Percentiles rank a stretch among this genome's conserved stretches.
Evolutionary conservation across 352 stramenopile species (phyloP).

Genomic region (Salisapilia sapeloensis): DNA sequence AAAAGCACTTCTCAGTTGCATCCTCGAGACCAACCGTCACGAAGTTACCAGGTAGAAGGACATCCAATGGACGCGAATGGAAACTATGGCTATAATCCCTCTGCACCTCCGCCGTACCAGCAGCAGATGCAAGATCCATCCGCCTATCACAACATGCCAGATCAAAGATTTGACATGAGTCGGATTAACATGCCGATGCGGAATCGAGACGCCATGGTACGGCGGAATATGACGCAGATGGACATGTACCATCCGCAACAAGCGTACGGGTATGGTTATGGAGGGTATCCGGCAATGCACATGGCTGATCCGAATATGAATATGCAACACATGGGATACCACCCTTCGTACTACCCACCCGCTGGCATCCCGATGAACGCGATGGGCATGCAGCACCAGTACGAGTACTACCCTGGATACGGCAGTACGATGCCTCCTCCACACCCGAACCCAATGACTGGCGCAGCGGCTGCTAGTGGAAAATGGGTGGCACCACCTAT

Average conservation of each 20-base stretch:
- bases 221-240: slow-evolving; percentile 9
- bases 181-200: slow-evolving; percentile 50
- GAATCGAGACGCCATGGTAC: slow-evolving; percentile 31
- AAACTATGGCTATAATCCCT: too few relatives aligned
- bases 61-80: too few relatives aligned
- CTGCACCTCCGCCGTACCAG: too few relatives aligned
- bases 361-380: slow-evolving; percentile 5
- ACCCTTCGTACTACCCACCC: slow-evolving; percentile 29
- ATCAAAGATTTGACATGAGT: too few relatives aligned
- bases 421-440: slow-evolving; percentile 26
- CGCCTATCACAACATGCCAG: too few relatives aligned
- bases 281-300: slow-evolving; percentile 1
- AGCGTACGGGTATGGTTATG: slow-evolving; percentile 1
- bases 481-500: slow-evolving; percentile 62
- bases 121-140: too few relatives aligned
- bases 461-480: slow-evolving; percentile 19
- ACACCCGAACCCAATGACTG: too few relatives aligned
- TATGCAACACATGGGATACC: slow-evolving; percentile 10
- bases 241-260: slow-evolving; percentile 6
- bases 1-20: too few relatives aligned
- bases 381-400: slow-evolving; percentile 12
- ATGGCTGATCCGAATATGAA: slow-evolving; percentile 7
- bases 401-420: slow-evolving; percentile 39
- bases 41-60: too few relatives aligned
- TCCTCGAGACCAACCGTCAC: too few relatives aligned